Conservation (phyloP, 2,329 filamentous ascomycete species). For the Ascochyta viciae-villosae region DNA sequence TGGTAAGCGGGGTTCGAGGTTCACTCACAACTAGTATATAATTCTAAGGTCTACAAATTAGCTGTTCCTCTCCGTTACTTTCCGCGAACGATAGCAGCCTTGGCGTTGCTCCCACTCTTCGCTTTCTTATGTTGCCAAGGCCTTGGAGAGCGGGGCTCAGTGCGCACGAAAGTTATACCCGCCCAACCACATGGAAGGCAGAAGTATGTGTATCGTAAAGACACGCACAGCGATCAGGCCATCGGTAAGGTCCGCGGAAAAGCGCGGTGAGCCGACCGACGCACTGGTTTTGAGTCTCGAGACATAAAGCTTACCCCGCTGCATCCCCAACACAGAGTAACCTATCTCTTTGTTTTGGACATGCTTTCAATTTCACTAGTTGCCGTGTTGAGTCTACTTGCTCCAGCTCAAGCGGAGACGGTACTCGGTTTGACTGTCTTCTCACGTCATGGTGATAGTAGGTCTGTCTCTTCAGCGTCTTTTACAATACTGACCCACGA, state of each 20-base stretch:
- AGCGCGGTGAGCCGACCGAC: neutral
- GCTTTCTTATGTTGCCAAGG: conserved; percentile 6
- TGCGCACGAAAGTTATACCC: neutral
- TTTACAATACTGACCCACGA: too few relatives aligned
- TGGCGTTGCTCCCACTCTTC: conserved; percentile 1
- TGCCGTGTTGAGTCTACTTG: too few relatives aligned
- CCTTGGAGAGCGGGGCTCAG: conserved; percentile 4
- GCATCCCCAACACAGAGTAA: too few relatives aligned
- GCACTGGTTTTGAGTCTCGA: neutral
- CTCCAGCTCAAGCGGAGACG: too few relatives aligned
- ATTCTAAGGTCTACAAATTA: too few relatives aligned
- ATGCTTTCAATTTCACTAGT: too few relatives aligned
- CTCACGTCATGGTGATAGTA: too few relatives aligned
- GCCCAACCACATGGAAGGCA: neutral
- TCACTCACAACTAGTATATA: too few relatives aligned
- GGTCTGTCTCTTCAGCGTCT: too few relatives aligned
- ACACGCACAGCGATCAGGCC: conserved; percentile 46
- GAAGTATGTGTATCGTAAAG: conserved; percentile 56
- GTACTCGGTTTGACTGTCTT: too few relatives aligned
- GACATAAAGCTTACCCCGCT: too few relatives aligned
- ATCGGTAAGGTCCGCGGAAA: conserved; percentile 1
- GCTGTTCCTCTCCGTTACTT: neutral
- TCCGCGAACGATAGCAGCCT: neutral
- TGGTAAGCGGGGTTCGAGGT: too few relatives aligned
- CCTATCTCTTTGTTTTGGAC: conserved; percentile 10